phyloP scores from a whole-genome alignment of 495 filamentous ascomycete genomes.

The Penicillium soppii region DNA sequence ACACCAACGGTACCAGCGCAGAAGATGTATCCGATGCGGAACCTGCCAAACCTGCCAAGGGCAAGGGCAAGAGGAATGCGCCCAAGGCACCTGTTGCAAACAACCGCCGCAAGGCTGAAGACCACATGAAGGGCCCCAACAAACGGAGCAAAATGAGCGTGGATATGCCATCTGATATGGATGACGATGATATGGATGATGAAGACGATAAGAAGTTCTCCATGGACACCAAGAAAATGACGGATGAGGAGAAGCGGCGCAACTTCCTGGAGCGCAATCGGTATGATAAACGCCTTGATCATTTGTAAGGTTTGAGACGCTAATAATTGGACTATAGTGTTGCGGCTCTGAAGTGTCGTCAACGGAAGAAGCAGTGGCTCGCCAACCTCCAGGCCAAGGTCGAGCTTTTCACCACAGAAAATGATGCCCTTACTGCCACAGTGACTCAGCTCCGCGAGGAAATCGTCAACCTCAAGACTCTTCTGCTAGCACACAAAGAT shows the following conservation, averaged over 20 bases:
- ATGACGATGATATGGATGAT: conserved; percentile 50
- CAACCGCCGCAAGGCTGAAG: conserved; percentile 79
- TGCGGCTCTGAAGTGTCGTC: conserved; percentile 93
- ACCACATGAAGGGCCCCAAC: conserved; percentile 62
- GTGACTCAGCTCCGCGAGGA: conserved; percentile 87
- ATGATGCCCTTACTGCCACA: conserved; percentile 80
- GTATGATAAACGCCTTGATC: conserved; percentile 52
- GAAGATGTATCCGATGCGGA: conserved; percentile 72
- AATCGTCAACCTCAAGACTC: conserved; percentile 90
- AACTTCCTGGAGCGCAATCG: conserved; percentile 96
- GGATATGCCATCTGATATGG: conserved; percentile 53
- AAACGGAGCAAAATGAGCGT: conserved; percentile 70
- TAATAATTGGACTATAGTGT: conserved; percentile 61
- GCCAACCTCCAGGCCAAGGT: conserved; percentile 94
- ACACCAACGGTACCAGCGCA: conserved; percentile 34
- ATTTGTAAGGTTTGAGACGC: background rate
- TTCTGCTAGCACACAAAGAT: conserved; percentile 93
- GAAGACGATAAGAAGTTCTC: conserved; percentile 44
- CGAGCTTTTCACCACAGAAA: conserved; percentile 86
- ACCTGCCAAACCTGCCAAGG: conserved; percentile 58
- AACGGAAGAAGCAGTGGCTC: conserved; percentile 99
- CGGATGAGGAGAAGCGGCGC: conserved; percentile 96
- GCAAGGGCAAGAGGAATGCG: conserved; percentile 68
- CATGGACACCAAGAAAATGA: conserved; percentile 78
- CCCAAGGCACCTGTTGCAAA: conserved; percentile 49